phyloP scores from a whole-genome alignment of 2,329 filamentous ascomycete species.

The Talaromyces amestolkiae region DNA sequence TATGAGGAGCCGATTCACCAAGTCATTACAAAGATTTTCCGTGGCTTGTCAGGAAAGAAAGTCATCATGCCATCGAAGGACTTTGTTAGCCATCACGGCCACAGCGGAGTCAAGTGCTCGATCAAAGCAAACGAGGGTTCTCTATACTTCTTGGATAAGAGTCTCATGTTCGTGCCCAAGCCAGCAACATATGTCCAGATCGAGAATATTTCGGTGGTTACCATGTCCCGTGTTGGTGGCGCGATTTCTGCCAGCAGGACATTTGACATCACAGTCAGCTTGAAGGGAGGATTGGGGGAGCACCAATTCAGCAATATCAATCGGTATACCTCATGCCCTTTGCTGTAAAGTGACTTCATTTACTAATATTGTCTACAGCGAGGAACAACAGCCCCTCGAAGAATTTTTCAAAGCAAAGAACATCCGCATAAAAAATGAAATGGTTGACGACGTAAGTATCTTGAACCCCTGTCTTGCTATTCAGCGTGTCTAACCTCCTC shows the following conservation, averaged over 20 bases:
- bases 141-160: conserved; percentile 94
- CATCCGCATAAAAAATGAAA: conserved; percentile 96
- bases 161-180: conserved; percentile 98
- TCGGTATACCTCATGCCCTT: conserved; percentile 50
- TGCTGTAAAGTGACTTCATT: conserved; percentile 23
- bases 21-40: conserved; percentile 93
- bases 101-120: conserved; percentile 97
- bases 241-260: conserved; percentile 91
- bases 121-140: conserved; percentile 99
- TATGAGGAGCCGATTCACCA: conserved; percentile 93
- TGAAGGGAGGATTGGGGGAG: conserved; percentile 83
- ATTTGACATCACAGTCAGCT: conserved; percentile 90
- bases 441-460: conserved; percentile 81
- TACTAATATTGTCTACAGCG: conserved; percentile 39
- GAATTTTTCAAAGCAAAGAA: conserved; percentile 96
- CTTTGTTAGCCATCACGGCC: conserved; percentile 84
- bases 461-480: neutral
- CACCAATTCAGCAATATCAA: conserved; percentile 99
- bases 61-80: conserved; percentile 91
- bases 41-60: conserved; percentile 90
- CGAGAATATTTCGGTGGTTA: conserved; percentile 86
- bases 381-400: conserved; percentile 95
- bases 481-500: conserved; percentile 25
- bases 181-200: conserved; percentile 96
- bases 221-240: conserved; percentile 92